phyloP scores from a whole-genome alignment of 495 filamentous ascomycete genomes.

The Hyaloscypha variabilis region DNA sequence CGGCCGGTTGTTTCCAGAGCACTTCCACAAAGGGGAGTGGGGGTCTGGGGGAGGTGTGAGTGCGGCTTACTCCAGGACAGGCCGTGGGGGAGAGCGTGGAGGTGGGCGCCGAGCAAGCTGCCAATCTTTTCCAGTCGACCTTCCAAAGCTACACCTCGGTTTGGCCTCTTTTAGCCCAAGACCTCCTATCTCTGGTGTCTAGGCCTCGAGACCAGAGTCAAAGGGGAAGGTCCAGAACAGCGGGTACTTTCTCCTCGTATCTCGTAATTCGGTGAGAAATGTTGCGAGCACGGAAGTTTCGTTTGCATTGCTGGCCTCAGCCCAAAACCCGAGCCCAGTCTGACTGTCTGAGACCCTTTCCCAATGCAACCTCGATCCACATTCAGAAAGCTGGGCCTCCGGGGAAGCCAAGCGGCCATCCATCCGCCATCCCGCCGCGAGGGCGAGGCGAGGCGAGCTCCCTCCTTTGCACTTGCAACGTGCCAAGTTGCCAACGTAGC shows the following conservation, averaged over 20 bases:
- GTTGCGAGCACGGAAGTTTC: not conserved
- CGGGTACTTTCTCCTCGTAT: not conserved
- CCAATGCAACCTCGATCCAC: not conserved
- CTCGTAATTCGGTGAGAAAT: not conserved
- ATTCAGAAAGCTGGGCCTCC: not conserved
- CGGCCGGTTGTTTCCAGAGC: conserved; percentile 1
- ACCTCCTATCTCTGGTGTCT: not conserved
- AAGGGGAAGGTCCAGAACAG: not conserved
- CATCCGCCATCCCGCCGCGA: not conserved
- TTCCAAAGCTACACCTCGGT: not conserved
- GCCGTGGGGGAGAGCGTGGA: not conserved
- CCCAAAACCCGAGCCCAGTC: not conserved
- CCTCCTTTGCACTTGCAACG: not conserved
- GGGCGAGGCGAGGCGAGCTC: not conserved
- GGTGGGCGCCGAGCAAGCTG: not conserved
- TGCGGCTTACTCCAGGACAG: not conserved
- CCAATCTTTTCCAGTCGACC: not conserved
- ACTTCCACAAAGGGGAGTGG: not conserved
- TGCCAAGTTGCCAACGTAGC: not conserved
- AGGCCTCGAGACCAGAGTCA: not conserved
- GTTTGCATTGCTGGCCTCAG: not conserved
- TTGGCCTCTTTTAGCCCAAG: not conserved
- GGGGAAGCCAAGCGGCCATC: not conserved
- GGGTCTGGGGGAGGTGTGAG: not conserved
- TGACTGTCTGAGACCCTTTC: not conserved